These are phyloP conservation scores for Lobulomyces angularis DNA, from an alignment of 192 early-diverging fungal species.

Conservation along the genomic window DNA sequence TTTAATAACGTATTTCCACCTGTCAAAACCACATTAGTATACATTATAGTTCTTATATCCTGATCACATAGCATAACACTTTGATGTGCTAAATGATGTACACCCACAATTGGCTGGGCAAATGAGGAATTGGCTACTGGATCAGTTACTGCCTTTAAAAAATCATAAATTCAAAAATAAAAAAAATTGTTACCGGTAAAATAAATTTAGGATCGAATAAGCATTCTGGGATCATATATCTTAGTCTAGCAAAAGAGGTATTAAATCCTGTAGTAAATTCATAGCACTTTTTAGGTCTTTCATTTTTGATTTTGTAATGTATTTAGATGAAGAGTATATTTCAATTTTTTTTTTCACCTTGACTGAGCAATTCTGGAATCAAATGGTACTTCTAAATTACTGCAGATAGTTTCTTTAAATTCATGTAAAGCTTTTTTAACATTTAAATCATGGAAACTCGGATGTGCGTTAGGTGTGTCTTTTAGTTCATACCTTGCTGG, in stretches of 20 bases:
- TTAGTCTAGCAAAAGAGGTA: constrained; percentile 58
- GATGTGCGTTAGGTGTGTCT: constrained; percentile 42
- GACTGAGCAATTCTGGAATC: too few relatives aligned
- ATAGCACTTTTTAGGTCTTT: constrained; percentile 70
- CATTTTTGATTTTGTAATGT: too few relatives aligned
- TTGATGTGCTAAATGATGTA: constrained; percentile 57
- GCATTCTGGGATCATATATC: constrained; percentile 73
- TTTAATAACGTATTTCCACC: constrained; percentile 81
- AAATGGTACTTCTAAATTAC: neutral
- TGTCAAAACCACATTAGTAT: constrained; percentile 71
- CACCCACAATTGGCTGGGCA: constrained; percentile 2
- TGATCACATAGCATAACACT: constrained; percentile 69
- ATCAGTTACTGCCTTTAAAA: constrained; percentile 5
- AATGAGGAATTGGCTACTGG: constrained; percentile 1
- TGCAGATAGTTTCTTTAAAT: constrained; percentile 80
- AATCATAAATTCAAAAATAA: constrained; percentile 8
- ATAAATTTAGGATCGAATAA: constrained; percentile 64
- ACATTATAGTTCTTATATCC: constrained; percentile 73
- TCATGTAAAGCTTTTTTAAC: constrained; percentile 71
- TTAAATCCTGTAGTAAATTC: constrained; percentile 97
- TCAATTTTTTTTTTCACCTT: too few relatives aligned
- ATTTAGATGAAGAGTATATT: too few relatives aligned
- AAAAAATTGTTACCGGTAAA: constrained; percentile 6
- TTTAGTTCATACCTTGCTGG: constrained; percentile 40
- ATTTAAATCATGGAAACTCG: constrained; percentile 61